These are phyloP conservation scores for Camellia lanceoleosa DNA, from an alignment of 148 eudicot species.

Conservation along the genomic window DNA sequence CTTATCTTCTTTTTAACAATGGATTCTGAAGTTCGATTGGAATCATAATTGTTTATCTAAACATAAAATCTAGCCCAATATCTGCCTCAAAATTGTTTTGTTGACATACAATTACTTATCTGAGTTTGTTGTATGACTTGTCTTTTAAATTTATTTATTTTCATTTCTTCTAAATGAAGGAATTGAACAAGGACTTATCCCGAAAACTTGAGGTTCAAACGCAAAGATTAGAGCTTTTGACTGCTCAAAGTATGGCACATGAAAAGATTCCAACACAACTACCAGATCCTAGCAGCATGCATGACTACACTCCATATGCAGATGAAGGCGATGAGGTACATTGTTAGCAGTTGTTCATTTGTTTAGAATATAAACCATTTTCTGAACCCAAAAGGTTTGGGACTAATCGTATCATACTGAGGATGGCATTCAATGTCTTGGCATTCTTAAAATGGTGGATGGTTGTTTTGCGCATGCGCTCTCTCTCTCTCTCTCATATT, in stretches of 20 bases:
- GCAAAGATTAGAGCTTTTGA: constrained; percentile 88
- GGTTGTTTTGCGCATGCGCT: neutral
- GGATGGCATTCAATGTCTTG: neutral
- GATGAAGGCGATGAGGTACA: constrained; percentile 99
- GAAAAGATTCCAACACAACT: constrained; percentile 44
- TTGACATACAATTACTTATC: neutral
- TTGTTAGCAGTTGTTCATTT: neutral
- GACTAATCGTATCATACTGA: neutral
- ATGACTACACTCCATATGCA: constrained; percentile 65
- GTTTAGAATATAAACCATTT: neutral
- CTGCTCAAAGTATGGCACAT: constrained; percentile 78
- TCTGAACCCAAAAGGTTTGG: neutral
- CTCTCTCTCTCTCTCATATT: neutral
- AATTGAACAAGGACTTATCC: constrained; percentile 75
- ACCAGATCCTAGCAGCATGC: constrained; percentile 41
- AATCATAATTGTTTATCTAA: neutral
- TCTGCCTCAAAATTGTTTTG: neutral
- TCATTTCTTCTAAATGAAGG: constrained; percentile 41
- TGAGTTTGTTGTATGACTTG: neutral
- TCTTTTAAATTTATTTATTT: neutral
- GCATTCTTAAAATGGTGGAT: neutral
- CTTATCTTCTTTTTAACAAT: neutral
- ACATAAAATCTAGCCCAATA: neutral
- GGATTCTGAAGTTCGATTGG: neutral
- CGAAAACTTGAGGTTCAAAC: constrained; percentile 92